A percentile compares a stretch with the other conserved stretches of the same genome.
phyloP scores from a whole-genome alignment of 176 grass and related monocot genomes.

The Oryza glaberrima region DNA sequence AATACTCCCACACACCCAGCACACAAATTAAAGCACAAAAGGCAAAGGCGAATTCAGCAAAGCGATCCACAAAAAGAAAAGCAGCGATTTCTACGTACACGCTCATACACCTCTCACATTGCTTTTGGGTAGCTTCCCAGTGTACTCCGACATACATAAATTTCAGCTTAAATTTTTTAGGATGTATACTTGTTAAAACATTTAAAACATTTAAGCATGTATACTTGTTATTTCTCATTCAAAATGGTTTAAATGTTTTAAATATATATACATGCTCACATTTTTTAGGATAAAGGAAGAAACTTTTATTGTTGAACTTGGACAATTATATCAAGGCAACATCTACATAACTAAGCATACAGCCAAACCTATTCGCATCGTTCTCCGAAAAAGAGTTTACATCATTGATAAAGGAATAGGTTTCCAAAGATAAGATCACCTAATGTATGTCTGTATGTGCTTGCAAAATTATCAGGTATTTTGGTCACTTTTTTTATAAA shows the following conservation, averaged over 20 bases:
- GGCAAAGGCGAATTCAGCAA: conserved; percentile 6
- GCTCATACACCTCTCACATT: not conserved
- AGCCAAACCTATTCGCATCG: too few relatives aligned
- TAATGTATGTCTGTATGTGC: not conserved
- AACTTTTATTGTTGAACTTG: too few relatives aligned
- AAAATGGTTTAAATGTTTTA: not conserved
- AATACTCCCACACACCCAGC: not conserved
- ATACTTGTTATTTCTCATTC: not conserved
- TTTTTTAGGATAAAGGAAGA: too few relatives aligned
- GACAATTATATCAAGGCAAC: too few relatives aligned
- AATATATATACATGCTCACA: too few relatives aligned
- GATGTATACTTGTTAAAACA: too few relatives aligned
- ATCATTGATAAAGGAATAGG: too few relatives aligned
- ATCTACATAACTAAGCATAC: too few relatives aligned
- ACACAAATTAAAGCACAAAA: conserved; percentile 25
- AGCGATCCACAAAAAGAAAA: not conserved
- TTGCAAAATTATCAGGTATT: not conserved
- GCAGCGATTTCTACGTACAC: not conserved
- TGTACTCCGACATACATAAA: not conserved
- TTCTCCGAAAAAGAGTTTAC: too few relatives aligned
- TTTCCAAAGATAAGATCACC: too few relatives aligned
- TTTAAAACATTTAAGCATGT: too few relatives aligned
- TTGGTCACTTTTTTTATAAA: not conserved
- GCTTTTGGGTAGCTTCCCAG: not conserved
- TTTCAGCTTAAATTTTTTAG: not conserved